Base-by-base conservation (phyloP, 1,284 basidiomycete genomes). In the Tilletia setariae region DNA sequence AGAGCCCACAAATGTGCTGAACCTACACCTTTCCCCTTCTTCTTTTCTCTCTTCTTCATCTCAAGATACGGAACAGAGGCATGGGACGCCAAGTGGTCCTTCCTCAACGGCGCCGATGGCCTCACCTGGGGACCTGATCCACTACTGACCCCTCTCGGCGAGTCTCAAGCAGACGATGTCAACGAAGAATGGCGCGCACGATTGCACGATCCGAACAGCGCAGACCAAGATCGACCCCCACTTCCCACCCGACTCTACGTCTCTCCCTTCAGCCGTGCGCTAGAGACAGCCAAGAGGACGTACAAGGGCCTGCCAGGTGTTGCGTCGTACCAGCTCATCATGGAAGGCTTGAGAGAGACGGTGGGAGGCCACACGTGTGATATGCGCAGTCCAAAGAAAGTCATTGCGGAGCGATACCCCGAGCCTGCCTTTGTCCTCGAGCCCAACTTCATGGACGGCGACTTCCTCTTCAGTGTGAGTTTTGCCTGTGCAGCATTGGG, bases 41-140 rank as follows among this genome's bases (percentile, higher is more conserved):
- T n/a, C n/a, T n/a, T n/a, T n/a, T n/a, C n/a, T 32, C 46, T 66
- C 40, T 28, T 19, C 21, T 7, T 13, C 9, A 32, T 0, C n/a
- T 42, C 16, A 6, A 64, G 72, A 66, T 76, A 76, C 64, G 74
- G 74, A 9, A 71, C 71, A 1, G 59, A 69, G 2, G 67, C 51
- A 3, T 76, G 74, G 74, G 68, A 76, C 28, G 47, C 53, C 25
- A 65, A 74, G 53, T 76, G 74, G 74, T 70, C 70, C 35, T 16
- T 67, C 59, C 66, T 73, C 28, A 64, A 56, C 13, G 70, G 69
- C 21, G 71, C 72, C 56, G 74, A 73, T 21, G 70, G 61, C 25
- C n/a, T 74, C 2, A 62, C 62, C 3, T 76, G 74, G 74, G 74
- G 74, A 0, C 74, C 74, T 2, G 74, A 76, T 47, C 73, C 74